Percentiles rank a stretch among this genome's conserved stretches.
Conservation (phyloP, 2,329 filamentous ascomycete genomes). For the Sporothrix globosa region DNA sequence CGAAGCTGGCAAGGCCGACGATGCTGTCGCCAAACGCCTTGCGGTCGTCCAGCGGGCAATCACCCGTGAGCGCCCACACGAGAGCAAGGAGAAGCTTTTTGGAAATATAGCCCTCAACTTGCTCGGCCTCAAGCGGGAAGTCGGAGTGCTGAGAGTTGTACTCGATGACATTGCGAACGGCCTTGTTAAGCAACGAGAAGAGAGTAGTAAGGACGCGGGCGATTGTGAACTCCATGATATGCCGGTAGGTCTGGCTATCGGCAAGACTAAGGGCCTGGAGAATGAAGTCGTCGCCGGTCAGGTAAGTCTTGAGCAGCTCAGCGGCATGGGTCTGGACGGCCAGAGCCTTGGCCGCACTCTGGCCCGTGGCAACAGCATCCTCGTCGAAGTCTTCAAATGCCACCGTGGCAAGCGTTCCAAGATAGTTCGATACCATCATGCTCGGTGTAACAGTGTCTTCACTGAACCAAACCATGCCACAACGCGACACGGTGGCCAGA, state of each 20-base stretch:
- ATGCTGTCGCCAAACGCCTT: conserved; percentile 88
- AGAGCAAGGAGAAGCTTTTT: conserved; percentile 93
- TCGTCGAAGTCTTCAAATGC: conserved; percentile 96
- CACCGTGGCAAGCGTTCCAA: conserved; percentile 77
- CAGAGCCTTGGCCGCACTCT: conserved; percentile 76
- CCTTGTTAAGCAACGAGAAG: conserved; percentile 94
- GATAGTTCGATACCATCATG: conserved; percentile 93
- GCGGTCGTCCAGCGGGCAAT: conserved; percentile 85
- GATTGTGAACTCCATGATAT: conserved; percentile 98
- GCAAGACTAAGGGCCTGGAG: conserved; percentile 75
- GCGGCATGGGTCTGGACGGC: conserved; percentile 79
- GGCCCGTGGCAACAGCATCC: conserved; percentile 72
- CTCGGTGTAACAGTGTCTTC: conserved; percentile 91
- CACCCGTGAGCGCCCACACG: conserved; percentile 94
- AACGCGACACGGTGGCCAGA: conserved; percentile 97
- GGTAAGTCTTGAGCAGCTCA: conserved; percentile 72
- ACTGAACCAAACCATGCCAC: conserved; percentile 99
- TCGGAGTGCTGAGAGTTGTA: conserved; percentile 95
- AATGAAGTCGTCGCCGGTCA: conserved; percentile 81
- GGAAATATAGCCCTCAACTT: conserved; percentile 83
- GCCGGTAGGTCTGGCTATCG: conserved; percentile 75
- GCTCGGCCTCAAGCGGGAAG: conserved; percentile 87
- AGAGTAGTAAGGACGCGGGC: conserved; percentile 88
- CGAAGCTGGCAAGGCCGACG: conserved; percentile 79
- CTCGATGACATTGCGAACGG: conserved; percentile 87